Conservation (phyloP, 192 early-diverging fungal genomes). For the Backusella mclennaniae region DNA sequence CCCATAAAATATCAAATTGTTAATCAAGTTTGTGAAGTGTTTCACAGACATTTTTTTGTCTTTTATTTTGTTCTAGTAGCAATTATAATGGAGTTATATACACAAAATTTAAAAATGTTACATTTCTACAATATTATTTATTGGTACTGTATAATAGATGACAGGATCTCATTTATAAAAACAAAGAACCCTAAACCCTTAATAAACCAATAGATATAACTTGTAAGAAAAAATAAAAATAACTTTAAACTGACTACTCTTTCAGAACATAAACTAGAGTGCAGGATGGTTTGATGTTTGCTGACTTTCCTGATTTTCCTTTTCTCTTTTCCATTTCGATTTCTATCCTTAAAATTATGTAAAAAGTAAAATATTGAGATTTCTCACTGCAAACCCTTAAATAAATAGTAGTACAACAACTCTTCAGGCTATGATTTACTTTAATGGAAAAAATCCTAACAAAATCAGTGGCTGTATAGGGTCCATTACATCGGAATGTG, state of each 20-base stretch:
- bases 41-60: background rate
- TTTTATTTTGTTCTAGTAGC: background rate
- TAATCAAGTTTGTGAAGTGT: background rate
- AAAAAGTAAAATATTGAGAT: background rate
- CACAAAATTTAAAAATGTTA: conserved; percentile 3
- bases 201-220: background rate
- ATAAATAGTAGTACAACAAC: background rate
- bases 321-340: background rate
- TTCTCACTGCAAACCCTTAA: background rate
- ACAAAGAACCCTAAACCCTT: background rate
- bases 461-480: background rate
- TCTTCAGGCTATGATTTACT: background rate
- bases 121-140: background rate
- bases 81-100: background rate
- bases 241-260: background rate
- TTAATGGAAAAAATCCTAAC: background rate
- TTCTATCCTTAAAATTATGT: background rate
- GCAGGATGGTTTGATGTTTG: no score
- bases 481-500: background rate
- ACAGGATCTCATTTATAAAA: background rate
- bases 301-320: background rate
- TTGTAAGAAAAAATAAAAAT: background rate
- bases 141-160: background rate
- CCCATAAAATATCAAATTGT: conserved; percentile 4
- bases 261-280: background rate